Base-by-base conservation (phyloP, 176 grass and related monocot genomes). In the Canna indica region DNA sequence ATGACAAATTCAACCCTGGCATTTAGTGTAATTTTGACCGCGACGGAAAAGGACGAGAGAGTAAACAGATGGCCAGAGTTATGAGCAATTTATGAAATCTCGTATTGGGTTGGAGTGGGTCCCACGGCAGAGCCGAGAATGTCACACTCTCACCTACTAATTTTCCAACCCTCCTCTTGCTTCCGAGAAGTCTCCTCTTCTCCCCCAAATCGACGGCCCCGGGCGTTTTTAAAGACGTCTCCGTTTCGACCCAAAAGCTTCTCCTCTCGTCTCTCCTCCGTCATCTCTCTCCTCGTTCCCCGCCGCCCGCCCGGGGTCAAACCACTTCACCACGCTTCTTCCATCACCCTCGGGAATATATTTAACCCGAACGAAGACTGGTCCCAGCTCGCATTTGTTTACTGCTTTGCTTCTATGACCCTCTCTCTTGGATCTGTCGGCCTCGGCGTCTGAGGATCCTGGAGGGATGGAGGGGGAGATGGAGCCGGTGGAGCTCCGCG, bases 401-500 rank as follows among this genome's bases (percentile, higher is more conserved):
- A 39, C 59, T 13, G 27, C 8, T n/a, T n/a, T 66, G 63, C 63
- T 66, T 66, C 34, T 39, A 66, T 66, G 63, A 66, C 7, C 63
- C 20, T 66, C 63, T 25, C 34, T 39, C 5, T 24, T 41, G 63
- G 63, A 66, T 66, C 63, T 48, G 42, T 47, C 32, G 41, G 26
- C 24, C 42, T 47, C 41, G 42, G 67, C 42, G 41, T 26, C 39
- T 47, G 59, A 62, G 13, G 53, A 17, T 15, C 10, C 5, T n/a
- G 28, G 25, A 48, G 38, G 59, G 39, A 64, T 26, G 52, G 70
- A 54, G 44, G 36, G 31, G 52, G 33, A n/a, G 17, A 18, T 39
- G 59, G 73, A 75, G 28, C 32, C 52, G n/a, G 79, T 92, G 36
- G 88, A 45, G 41, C 83, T 84, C 46, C 78, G 70, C 47, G 82